phyloP scores from a whole-genome alignment of 176 grass and related monocot species.

The Cenchrus fungigraminus region DNA sequence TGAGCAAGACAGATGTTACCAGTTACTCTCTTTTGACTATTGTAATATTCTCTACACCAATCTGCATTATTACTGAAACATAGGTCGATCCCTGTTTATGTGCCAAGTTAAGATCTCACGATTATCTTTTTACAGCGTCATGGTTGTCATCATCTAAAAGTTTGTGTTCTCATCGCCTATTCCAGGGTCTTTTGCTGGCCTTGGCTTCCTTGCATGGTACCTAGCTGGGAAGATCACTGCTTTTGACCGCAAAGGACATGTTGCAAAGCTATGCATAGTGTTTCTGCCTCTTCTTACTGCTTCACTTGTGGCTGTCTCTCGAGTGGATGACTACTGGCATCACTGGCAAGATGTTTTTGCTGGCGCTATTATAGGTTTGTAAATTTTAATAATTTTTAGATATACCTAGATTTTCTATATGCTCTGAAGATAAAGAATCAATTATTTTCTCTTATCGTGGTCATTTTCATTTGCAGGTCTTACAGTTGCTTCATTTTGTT shows the following conservation, averaged over 20 bases:
- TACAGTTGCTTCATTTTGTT: slow-evolving; percentile 79
- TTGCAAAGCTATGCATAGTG: slow-evolving; percentile 76
- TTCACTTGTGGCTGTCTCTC: slow-evolving; percentile 73
- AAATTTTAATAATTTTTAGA: slow-evolving; percentile 8
- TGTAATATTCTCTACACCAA: not conserved
- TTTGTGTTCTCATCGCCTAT: not conserved
- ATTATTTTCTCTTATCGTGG: not conserved
- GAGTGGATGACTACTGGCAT: slow-evolving; percentile 94
- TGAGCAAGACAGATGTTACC: not conserved
- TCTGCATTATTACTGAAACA: not conserved
- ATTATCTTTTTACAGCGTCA: not conserved
- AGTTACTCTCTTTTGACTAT: not conserved
- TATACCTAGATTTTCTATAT: not conserved
- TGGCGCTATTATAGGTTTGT: slow-evolving; percentile 67
- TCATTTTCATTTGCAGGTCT: slow-evolving; percentile 55
- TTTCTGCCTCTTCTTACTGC: slow-evolving; percentile 72
- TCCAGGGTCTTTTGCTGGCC: slow-evolving; percentile 82
- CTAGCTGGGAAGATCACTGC: slow-evolving; percentile 77
- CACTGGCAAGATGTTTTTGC: slow-evolving; percentile 91
- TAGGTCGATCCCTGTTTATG: not conserved
- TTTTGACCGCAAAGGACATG: slow-evolving; percentile 74
- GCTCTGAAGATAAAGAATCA: not conserved
- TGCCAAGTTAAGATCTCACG: slow-evolving; percentile 6
- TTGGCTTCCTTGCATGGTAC: slow-evolving; percentile 90
- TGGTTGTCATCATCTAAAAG: slow-evolving; percentile 10